Conservation (phyloP, 805 yeast genomes). For the Yamadazyma nakazawae region DNA sequence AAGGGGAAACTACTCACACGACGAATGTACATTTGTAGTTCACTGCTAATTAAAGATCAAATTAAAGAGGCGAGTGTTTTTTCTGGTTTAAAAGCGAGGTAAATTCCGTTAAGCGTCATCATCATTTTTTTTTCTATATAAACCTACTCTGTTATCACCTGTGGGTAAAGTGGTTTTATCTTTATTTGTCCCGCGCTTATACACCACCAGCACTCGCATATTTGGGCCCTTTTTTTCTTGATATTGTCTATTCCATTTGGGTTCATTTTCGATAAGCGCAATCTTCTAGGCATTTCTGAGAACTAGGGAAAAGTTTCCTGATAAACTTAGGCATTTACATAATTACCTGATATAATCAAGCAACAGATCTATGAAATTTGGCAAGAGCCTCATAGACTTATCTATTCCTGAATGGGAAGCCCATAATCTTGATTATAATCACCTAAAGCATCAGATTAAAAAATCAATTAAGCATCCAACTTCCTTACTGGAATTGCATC, state of each 20-base stretch:
- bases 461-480: slow-evolving; percentile 3
- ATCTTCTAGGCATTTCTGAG: background rate
- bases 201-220: too few species aligned
- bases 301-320: background rate
- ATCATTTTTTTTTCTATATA: background rate
- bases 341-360: background rate
- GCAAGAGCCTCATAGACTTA: slow-evolving; percentile 65
- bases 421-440: slow-evolving; percentile 81
- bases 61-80: background rate
- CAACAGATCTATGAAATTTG: slow-evolving; percentile 76
- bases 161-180: too few species aligned
- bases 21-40: background rate
- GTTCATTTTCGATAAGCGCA: background rate
- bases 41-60: background rate
- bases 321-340: background rate
- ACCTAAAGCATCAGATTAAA: slow-evolving; percentile 64
- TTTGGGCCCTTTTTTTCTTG: background rate
- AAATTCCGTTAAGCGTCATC: too few species aligned
- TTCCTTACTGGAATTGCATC: slow-evolving; percentile 31
- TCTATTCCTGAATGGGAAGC: slow-evolving; percentile 88
- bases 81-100: background rate
- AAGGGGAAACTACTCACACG: slow-evolving; percentile 5
- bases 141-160: background rate
- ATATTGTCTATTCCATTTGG: background rate
- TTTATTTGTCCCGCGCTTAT: background rate